Evolutionary conservation across 305 asterid genomes (phyloP).

Genomic region (Fraxinus dipetala): DNA sequence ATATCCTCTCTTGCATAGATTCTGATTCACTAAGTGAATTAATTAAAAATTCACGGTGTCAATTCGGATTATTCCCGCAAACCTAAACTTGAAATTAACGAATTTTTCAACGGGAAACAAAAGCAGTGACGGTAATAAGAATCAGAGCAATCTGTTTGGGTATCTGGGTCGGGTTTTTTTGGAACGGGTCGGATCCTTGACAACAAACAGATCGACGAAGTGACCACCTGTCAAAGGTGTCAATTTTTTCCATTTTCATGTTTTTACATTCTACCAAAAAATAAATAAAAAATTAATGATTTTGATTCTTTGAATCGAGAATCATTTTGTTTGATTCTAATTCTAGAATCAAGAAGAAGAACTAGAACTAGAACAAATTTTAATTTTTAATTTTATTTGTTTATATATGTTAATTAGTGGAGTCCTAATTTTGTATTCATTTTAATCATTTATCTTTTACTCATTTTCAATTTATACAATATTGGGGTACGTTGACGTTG

Average conservation of each 20-base stretch:
- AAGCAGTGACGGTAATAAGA: constrained; percentile 29
- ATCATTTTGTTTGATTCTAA: no score
- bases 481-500: no score
- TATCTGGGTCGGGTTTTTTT: constrained; percentile 27
- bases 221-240: constrained; percentile 30
- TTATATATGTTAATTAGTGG: no score
- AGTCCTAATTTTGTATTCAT: no score
- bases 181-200: constrained; percentile 28
- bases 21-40: not conserved
- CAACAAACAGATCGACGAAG: constrained; percentile 18
- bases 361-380: no score
- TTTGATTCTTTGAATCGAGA: no score
- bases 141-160: constrained; percentile 17
- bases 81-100: constrained; percentile 24
- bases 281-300: no score
- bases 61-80: not conserved
- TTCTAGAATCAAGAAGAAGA: no score
- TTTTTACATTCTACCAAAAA: not conserved
- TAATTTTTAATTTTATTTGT: no score
- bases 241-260: not conserved
- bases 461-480: no score
- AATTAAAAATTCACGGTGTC: constrained; percentile 12
- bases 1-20: not conserved
- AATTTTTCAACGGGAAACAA: constrained; percentile 25
- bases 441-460: no score